Percentiles rank a stretch among this genome's conserved stretches.
Conservation (phyloP, 1,284 basidiomycete genomes). For the Naganishia liquefaciens region DNA sequence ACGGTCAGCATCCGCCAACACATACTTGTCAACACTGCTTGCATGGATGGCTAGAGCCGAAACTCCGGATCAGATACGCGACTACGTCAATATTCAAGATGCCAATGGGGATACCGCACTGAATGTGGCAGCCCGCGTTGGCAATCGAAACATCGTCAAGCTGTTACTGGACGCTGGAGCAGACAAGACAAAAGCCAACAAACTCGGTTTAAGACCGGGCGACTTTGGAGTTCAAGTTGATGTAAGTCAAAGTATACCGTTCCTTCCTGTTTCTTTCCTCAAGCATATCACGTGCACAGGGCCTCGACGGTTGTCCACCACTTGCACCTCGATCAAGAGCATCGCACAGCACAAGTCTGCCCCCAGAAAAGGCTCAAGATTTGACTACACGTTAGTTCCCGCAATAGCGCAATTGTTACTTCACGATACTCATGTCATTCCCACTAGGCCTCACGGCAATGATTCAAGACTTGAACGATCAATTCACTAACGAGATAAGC, state of each 20-base stretch:
- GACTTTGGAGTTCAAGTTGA: slow-evolving; percentile 93
- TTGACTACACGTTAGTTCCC: slow-evolving; percentile 70
- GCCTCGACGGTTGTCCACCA: slow-evolving; percentile 70
- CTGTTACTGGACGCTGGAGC: slow-evolving; percentile 91
- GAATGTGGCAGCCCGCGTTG: slow-evolving; percentile 91
- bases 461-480: slow-evolving; percentile 72
- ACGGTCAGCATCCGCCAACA: slow-evolving; percentile 76
- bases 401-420: slow-evolving; percentile 10
- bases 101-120: slow-evolving; percentile 94
- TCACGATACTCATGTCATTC: slow-evolving; percentile 25
- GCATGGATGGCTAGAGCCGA: slow-evolving; percentile 66
- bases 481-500: slow-evolving; percentile 82
- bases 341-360: slow-evolving; percentile 59
- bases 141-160: slow-evolving; percentile 82
- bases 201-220: slow-evolving; percentile 84
- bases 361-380: slow-evolving; percentile 84
- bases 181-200: slow-evolving; percentile 87
- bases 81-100: slow-evolving; percentile 86
- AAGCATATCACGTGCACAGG: slow-evolving; percentile 53
- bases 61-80: slow-evolving; percentile 34
- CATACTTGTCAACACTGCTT: slow-evolving; percentile 90
- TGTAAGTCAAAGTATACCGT: slow-evolving; percentile 57
- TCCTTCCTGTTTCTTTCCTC: neutral
- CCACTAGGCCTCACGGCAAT: slow-evolving; percentile 75
- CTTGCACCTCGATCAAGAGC: slow-evolving; percentile 53